These are phyloP conservation scores for Talaromyces amestolkiae DNA, from an alignment of 2,329 filamentous ascomycete species.

Conservation along the genomic window DNA sequence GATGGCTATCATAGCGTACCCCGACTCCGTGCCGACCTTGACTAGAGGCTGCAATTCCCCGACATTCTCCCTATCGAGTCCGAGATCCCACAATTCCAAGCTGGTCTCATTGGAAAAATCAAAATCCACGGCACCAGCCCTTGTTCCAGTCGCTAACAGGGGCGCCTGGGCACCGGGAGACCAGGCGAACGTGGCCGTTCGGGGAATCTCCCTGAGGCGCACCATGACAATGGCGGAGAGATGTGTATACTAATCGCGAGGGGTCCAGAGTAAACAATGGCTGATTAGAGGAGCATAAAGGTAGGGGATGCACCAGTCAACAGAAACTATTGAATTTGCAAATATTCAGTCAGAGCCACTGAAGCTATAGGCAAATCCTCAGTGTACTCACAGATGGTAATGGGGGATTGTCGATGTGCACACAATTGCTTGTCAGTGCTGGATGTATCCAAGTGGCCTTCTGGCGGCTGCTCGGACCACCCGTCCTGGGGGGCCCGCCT, in stretches of 20 bases:
- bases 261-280: conserved; percentile 18
- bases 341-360: neutral
- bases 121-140: conserved; percentile 90
- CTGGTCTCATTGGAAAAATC: conserved; percentile 98
- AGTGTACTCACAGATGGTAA: neutral
- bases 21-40: conserved; percentile 83
- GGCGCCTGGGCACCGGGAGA: conserved; percentile 76
- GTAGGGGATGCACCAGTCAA: conserved; percentile 18
- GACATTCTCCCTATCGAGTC: conserved; percentile 68
- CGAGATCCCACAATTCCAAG: conserved; percentile 93
- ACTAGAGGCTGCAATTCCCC: conserved; percentile 82
- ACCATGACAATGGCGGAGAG: conserved; percentile 65
- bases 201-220: conserved; percentile 90
- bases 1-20: conserved; percentile 53
- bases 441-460: conserved; percentile 41
- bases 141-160: conserved; percentile 86
- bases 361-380: neutral
- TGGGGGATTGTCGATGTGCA: neutral
- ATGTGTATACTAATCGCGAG: conserved; percentile 22
- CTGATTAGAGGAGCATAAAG: conserved; percentile 17
- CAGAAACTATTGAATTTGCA: neutral
- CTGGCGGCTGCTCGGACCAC: conserved; percentile 17
- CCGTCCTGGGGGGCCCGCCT: neutral
- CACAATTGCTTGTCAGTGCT: conserved; percentile 2
- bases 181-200: conserved; percentile 97